Conservation (phyloP, 192 early-diverging fungal species). For the Podila clonocystis region DNA sequence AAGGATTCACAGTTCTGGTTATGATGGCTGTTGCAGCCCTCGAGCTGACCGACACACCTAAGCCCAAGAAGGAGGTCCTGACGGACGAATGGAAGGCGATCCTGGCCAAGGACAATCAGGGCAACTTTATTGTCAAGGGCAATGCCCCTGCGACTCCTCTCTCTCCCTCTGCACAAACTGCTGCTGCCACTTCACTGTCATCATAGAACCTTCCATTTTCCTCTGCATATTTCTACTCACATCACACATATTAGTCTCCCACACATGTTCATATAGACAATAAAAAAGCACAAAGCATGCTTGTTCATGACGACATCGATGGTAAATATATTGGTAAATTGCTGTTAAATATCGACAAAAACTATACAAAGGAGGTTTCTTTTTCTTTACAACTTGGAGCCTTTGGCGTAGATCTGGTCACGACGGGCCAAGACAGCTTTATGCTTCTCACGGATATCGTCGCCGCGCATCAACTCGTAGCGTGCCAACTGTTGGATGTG, state of each 20-base stretch:
- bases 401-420: conserved; percentile 25
- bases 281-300: too few species aligned
- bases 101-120: conserved; percentile 44
- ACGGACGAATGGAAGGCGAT: conserved; percentile 50
- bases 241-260: background rate
- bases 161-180: background rate
- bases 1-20: conserved; percentile 41
- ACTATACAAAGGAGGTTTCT: too few species aligned
- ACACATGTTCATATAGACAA: background rate
- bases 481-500: conserved; percentile 87
- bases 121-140: conserved; percentile 46
- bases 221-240: background rate
- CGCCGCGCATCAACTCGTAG: conserved; percentile 71
- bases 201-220: conserved; percentile 1
- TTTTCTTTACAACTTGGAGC: conserved; percentile 28
- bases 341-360: too few species aligned
- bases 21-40: conserved; percentile 49
- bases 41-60: conserved; percentile 34
- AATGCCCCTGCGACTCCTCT: background rate
- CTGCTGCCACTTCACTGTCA: conserved; percentile 1
- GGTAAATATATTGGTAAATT: too few species aligned
- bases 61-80: conserved; percentile 22
- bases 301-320: too few species aligned
- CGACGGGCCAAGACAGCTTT: conserved; percentile 22
- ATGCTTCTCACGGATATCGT: conserved; percentile 45